Base-by-base conservation (phyloP, 371 early-diverging fungal species). In the Mortierella sp. region DNA sequence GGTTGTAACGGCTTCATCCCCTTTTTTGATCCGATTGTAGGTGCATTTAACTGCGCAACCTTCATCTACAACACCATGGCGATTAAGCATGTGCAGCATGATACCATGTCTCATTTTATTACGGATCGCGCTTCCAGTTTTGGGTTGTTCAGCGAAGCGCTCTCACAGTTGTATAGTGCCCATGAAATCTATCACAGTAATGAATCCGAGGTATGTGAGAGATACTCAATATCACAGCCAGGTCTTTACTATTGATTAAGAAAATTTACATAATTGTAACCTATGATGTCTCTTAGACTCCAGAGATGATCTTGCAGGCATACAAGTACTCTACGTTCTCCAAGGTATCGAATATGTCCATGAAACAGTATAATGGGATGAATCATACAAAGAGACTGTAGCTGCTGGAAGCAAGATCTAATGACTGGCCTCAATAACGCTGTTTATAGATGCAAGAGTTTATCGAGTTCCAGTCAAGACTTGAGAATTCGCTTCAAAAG, bases 41-140 rank as follows among this genome's bases (percentile, higher is more conserved):
- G 95, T 35, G 91, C 89, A 24, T 89, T 86, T 71, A 84, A 87
- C 30, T 93, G 93, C 14, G 90, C 95, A 0, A 77, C 88, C 32
- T 88, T 88, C 20, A 87, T 95, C 64, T 93, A 90, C 78, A 85
- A 83, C 59, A 89, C 92, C 0, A 89, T 98, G 88, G 93, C 93
- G 68, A 92, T 97, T 83, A 97, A 97, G 84, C 93, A 96, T 73
- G 90, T 97, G 35, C 95, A 96, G 84, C 87, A 89, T 57, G 98
- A 98, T 77, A 95, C 98, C 0, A 85, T 97, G 78, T 77, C 72
- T 14, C 78, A 84, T 57, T 78, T 75, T 39, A 74, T 77, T 47
- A 74, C 64, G 39, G 77, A 77, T 40, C 70, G 73, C 24, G 67
- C 74, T 14, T 55, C 72, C 12, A 72, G 63, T 5, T 84, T 68